A percentile compares a stretch with the other conserved stretches of the same genome.
phyloP scores from a whole-genome alignment of 1,284 basidiomycete species.

The Boletellus deceptivus region DNA sequence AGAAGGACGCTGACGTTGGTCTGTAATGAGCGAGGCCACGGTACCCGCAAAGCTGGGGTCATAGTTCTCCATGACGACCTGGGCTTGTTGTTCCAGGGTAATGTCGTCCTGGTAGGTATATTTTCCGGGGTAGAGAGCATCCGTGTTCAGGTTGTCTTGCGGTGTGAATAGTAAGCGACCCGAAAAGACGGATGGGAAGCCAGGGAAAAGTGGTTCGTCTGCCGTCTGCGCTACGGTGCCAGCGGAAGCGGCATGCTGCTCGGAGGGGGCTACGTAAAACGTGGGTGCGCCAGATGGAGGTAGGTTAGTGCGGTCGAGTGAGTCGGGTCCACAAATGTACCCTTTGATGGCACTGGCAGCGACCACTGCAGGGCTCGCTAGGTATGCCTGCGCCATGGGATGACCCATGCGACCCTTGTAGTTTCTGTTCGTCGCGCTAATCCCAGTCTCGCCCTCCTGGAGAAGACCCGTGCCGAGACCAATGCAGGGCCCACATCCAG shows the following conservation, averaged over 20 bases:
- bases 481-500: conserved; percentile 98
- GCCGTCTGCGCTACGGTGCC: conserved; percentile 27
- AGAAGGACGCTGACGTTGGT: conserved; percentile 22
- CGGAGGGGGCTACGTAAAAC: conserved; percentile 53
- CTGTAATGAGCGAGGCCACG: conserved; percentile 58
- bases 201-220: conserved; percentile 65
- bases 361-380: conserved; percentile 95
- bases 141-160: conserved; percentile 97
- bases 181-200: conserved; percentile 82
- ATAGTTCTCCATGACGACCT: conserved; percentile 99
- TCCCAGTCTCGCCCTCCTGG: conserved; percentile 93
- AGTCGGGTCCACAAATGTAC: conserved; percentile 84
- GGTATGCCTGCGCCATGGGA: conserved; percentile 92
- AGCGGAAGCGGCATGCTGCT: conserved; percentile 28
- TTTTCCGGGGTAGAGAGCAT: conserved; percentile 98
- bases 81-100: conserved; percentile 89
- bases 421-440: conserved; percentile 97
- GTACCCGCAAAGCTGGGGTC: conserved; percentile 83
- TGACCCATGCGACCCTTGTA: conserved; percentile 99
- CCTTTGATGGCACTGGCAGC: conserved; percentile 94
- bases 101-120: conserved; percentile 99
- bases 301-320: conserved; percentile 54
- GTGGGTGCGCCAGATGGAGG: conserved; percentile 56
- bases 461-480: conserved; percentile 91
- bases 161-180: conserved; percentile 91